Percentiles rank a stretch among this genome's conserved stretches.
Evolutionary conservation across 495 filamentous ascomycete species (phyloP).

Genomic region (Neurospora sp.): DNA sequence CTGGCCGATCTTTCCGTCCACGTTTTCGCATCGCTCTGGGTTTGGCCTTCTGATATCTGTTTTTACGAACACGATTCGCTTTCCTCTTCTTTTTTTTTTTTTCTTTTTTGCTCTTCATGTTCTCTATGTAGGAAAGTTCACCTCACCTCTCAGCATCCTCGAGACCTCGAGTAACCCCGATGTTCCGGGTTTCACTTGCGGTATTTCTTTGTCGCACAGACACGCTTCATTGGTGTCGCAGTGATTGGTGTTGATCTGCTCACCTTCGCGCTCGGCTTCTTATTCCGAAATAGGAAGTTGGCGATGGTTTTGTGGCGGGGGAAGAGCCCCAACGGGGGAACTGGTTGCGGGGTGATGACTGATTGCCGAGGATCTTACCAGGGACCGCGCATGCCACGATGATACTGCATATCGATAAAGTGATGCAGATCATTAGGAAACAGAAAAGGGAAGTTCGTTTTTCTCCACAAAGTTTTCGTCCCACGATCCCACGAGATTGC

Average conservation of each 20-base stretch:
- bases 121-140: neutral
- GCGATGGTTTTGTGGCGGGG: neutral
- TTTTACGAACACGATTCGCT: neutral
- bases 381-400: neutral
- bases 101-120: neutral
- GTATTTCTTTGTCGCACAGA: neutral
- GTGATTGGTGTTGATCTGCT: neutral
- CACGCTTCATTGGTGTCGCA: neutral
- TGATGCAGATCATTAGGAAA: neutral
- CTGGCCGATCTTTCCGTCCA: neutral
- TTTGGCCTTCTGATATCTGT: neutral
- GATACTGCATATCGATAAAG: neutral
- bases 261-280: neutral
- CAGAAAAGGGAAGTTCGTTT: neutral
- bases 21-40: neutral
- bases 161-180: neutral
- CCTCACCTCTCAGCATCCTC: neutral
- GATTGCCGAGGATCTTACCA: neutral
- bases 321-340: constrained; percentile 3
- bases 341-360: constrained; percentile 4
- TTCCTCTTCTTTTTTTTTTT: neutral
- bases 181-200: neutral
- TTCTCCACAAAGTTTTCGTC: neutral
- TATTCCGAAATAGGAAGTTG: constrained; percentile 2
- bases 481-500: neutral